Evolutionary conservation across 2,329 filamentous ascomycete genomes (phyloP).

Genomic region (Aspergillus ochraceoroseus): DNA sequence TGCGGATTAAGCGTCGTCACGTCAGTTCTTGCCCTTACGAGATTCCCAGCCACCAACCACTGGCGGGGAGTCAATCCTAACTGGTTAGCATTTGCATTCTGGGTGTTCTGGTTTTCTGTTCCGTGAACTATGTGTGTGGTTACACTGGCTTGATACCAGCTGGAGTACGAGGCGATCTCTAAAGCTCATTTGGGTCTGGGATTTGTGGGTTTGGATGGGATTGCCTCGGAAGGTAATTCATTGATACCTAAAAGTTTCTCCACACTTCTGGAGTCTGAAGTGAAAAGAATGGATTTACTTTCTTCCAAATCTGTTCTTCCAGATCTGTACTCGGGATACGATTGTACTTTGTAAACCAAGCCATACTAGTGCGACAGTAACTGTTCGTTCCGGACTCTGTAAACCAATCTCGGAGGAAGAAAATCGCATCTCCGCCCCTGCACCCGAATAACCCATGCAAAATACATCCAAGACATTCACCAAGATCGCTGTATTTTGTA

Average conservation of each 20-base stretch:
- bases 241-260: slow-evolving; percentile 15
- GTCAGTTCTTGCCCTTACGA: slow-evolving; percentile 15
- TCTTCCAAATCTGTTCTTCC: too few relatives aligned
- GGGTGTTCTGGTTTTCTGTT: slow-evolving; percentile 19
- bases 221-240: slow-evolving; percentile 18
- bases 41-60: slow-evolving; percentile 8
- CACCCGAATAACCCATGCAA: too few relatives aligned
- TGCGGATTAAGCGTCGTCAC: slow-evolving; percentile 14
- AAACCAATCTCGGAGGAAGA: too few relatives aligned
- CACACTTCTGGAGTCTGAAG: slow-evolving; percentile 1
- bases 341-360: too few relatives aligned
- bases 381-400: too few relatives aligned
- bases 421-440: too few relatives aligned
- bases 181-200: too few relatives aligned
- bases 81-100: slow-evolving; percentile 21
- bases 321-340: too few relatives aligned
- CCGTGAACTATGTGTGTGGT: slow-evolving; percentile 10
- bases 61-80: slow-evolving; percentile 7
- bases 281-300: too few relatives aligned
- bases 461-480: too few relatives aligned
- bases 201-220: slow-evolving; percentile 16
- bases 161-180: slow-evolving; percentile 10
- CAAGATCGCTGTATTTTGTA: slow-evolving; percentile 35
- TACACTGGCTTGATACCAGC: slow-evolving; percentile 14
- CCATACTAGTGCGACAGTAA: too few relatives aligned